Conservation (phyloP, 73 alveolate genomes). For the Uronychia setigera region DNA sequence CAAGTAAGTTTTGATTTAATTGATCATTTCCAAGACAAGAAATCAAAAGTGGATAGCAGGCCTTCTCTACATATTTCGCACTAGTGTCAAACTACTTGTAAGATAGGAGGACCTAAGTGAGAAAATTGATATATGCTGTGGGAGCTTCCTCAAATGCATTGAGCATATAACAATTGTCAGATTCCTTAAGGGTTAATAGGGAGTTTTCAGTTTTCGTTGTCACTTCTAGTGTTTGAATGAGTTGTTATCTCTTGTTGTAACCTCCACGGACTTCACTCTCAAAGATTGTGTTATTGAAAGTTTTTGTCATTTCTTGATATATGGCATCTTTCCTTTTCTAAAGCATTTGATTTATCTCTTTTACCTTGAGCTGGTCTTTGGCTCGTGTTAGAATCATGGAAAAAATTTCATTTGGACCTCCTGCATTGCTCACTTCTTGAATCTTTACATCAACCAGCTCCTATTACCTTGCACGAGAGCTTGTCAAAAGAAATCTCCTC, state of each 20-base stretch:
- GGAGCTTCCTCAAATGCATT: neutral
- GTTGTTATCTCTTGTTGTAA: neutral
- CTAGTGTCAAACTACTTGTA: neutral
- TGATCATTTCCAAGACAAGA: neutral
- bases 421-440: neutral
- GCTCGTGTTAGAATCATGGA: neutral
- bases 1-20: neutral
- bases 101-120: neutral
- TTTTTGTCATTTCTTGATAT: neutral
- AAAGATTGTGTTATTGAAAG: neutral
- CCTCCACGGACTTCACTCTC: conserved; percentile 4
- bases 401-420: neutral
- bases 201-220: neutral
- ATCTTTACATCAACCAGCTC: neutral
- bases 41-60: neutral
- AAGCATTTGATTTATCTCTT: no score
- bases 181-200: neutral
- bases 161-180: neutral
- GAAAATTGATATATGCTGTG: neutral
- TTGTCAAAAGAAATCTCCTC: neutral
- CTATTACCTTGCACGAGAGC: neutral
- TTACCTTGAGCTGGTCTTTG: neutral
- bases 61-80: neutral
- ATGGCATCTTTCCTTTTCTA: neutral
- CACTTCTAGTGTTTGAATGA: neutral